Conservation (phyloP, 2,329 filamentous ascomycete species). For the Orbilia oligospora region DNA sequence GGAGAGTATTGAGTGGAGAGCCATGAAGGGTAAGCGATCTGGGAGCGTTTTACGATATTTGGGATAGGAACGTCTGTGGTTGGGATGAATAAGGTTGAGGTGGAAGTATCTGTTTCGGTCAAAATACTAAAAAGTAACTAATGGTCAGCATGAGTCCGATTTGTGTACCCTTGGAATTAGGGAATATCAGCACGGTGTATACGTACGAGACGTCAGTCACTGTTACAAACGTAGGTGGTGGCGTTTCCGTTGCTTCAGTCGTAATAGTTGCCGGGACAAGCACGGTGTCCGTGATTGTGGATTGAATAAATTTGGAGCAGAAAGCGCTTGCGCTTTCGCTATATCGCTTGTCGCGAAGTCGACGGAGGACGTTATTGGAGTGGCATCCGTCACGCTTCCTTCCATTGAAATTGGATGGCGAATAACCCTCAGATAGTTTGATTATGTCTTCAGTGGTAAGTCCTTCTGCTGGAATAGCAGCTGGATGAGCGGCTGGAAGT, state of each 20-base stretch:
- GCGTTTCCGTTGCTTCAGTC: not conserved
- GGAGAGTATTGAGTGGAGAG: not conserved
- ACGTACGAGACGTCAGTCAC: slow-evolving; percentile 18
- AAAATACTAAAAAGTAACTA: slow-evolving; percentile 6
- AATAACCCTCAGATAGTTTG: not conserved
- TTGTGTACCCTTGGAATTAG: not conserved
- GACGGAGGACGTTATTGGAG: slow-evolving; percentile 8
- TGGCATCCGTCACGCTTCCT: slow-evolving; percentile 11
- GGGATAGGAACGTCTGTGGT: not conserved
- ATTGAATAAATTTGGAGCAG: slow-evolving; percentile 29
- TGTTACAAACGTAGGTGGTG: not conserved
- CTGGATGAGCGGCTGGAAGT: not conserved
- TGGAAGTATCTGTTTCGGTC: not conserved
- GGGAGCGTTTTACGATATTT: not conserved
- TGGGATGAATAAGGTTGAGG: slow-evolving; percentile 1
- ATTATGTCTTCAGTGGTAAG: not conserved
- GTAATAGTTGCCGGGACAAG: not conserved
- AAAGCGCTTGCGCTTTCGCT: slow-evolving; percentile 9
- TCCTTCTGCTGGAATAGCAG: not conserved
- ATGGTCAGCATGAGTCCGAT: not conserved
- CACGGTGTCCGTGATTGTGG: slow-evolving; percentile 11
- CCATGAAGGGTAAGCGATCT: slow-evolving; percentile 12
- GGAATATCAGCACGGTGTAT: slow-evolving; percentile 7
- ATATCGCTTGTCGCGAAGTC: slow-evolving; percentile 14
- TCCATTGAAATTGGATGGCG: not conserved